Conservation (phyloP, 2,329 filamentous ascomycete species). For the Sporothrix euskadiensis region DNA sequence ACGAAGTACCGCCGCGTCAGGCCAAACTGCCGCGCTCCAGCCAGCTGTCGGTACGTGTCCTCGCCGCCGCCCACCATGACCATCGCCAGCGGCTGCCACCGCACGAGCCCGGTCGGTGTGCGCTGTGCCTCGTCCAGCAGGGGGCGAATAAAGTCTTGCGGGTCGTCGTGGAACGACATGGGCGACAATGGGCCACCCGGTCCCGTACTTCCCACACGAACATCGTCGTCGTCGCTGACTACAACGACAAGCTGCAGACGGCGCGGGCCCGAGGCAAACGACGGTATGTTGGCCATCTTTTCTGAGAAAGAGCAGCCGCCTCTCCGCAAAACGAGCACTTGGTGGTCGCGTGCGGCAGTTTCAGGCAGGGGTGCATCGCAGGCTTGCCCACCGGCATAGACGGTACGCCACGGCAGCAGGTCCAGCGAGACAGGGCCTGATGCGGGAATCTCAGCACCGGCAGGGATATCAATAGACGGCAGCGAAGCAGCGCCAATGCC, state of each 20-base stretch:
- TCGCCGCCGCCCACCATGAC: constrained; percentile 77
- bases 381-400: constrained; percentile 70
- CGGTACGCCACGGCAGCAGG: constrained; percentile 65
- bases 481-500: constrained; percentile 54
- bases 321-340: constrained; percentile 78
- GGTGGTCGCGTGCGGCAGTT: constrained; percentile 57
- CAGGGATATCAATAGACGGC: constrained; percentile 46
- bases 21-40: constrained; percentile 66
- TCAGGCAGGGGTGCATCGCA: constrained; percentile 62
- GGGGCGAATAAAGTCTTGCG: constrained; percentile 53
- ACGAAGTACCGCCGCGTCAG: constrained; percentile 77
- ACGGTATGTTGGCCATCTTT: constrained; percentile 84
- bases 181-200: constrained; percentile 30
- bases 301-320: constrained; percentile 81
- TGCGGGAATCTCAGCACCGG: constrained; percentile 39
- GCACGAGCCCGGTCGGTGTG: constrained; percentile 66
- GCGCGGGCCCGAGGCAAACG: constrained; percentile 61
- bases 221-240: constrained; percentile 60
- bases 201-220: constrained; percentile 29
- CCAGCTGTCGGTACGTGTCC: constrained; percentile 64
- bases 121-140: constrained; percentile 73
- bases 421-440: constrained; percentile 40
- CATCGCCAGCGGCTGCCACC: constrained; percentile 75
- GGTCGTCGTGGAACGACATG: constrained; percentile 38
- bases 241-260: constrained; percentile 79